These are phyloP conservation scores for Russula foetens DNA, from an alignment of 768 basidiomycete species.

Conservation along the genomic window DNA sequence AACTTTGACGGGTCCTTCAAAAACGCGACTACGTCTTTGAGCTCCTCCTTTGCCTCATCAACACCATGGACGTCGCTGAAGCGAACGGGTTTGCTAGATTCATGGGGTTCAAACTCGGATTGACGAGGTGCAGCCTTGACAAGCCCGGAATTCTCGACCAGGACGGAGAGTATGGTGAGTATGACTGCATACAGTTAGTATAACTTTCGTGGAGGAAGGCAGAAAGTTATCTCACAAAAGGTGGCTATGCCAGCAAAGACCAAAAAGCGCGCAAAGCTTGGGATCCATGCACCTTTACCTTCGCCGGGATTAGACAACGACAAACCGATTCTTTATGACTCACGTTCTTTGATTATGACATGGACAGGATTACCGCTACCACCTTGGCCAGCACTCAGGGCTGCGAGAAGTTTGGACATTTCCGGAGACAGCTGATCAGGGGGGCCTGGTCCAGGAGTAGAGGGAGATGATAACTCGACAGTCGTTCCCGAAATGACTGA, in stretches of 20 bases:
- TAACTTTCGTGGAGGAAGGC: not conserved
- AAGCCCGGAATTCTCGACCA: constrained; percentile 89
- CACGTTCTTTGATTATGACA: constrained; percentile 77
- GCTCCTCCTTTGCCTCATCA: constrained; percentile 93
- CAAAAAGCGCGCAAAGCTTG: constrained; percentile 55
- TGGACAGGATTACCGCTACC: constrained; percentile 56
- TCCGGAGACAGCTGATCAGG: constrained; percentile 23
- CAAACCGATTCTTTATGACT: constrained; percentile 25
- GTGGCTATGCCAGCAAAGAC: constrained; percentile 45
- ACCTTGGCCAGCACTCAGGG: constrained; percentile 36
- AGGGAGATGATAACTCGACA: not conserved
- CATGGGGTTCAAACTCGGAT: constrained; percentile 73
- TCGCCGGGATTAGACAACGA: not conserved
- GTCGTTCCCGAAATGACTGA: constrained; percentile 27
- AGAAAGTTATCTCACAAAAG: constrained; percentile 47
- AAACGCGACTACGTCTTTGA: constrained; percentile 93
- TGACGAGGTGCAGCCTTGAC: constrained; percentile 82
- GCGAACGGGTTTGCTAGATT: constrained; percentile 68
- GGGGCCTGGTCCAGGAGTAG: not conserved
- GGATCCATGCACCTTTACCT: constrained; percentile 66
- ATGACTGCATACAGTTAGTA: constrained; percentile 41
- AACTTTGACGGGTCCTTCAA: constrained; percentile 89
- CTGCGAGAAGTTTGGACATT: constrained; percentile 37
- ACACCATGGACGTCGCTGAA: constrained; percentile 97
- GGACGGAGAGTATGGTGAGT: constrained; percentile 77